phyloP scores from a whole-genome alignment of 129 eudicot species.

The Helianthus annuus region DNA sequence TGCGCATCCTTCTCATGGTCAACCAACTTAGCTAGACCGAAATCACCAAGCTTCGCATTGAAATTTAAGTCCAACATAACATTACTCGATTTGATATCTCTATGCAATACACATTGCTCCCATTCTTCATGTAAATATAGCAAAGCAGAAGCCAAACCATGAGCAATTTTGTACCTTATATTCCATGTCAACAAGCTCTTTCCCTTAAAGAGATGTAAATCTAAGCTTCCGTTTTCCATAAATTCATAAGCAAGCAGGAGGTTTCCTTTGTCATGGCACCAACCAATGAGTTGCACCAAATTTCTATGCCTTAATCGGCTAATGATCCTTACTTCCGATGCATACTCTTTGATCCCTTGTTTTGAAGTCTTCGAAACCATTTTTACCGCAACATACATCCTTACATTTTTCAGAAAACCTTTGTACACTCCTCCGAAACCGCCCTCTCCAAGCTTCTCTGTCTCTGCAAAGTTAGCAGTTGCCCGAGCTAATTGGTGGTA shows the following conservation, averaged over 20 bases:
- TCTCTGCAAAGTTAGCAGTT: background rate
- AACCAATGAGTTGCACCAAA: background rate
- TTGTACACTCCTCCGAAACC: background rate
- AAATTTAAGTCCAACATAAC: background rate
- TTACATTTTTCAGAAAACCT: background rate
- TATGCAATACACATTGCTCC: conserved; percentile 2
- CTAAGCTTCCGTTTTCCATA: background rate
- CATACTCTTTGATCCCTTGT: background rate
- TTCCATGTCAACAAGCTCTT: background rate
- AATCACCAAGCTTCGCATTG: background rate
- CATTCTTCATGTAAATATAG: background rate
- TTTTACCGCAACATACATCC: background rate
- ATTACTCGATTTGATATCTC: background rate
- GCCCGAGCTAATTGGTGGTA: background rate
- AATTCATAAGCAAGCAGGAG: background rate
- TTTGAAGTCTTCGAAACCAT: background rate
- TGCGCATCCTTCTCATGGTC: background rate
- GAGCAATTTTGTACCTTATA: background rate
- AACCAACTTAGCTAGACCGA: background rate
- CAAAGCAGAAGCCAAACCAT: background rate
- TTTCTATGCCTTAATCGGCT: background rate
- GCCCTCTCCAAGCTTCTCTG: background rate
- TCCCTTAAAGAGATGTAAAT: no score
- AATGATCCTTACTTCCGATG: background rate
- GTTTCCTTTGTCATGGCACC: background rate